phyloP scores from a whole-genome alignment of 805 yeast genomes.

The Pichia deserticola region DNA sequence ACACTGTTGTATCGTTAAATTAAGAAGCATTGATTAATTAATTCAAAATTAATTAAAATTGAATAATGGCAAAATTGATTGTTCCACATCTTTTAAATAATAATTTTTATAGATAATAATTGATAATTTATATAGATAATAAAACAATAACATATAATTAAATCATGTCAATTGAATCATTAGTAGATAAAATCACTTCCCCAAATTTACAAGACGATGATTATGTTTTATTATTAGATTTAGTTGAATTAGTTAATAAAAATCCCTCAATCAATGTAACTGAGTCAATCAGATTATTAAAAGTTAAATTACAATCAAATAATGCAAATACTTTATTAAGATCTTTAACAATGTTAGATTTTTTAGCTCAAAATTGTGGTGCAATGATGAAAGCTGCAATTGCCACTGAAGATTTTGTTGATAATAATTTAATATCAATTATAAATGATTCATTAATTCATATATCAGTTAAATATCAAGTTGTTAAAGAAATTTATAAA shows the following conservation, averaged over 20 bases:
- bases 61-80: too few species aligned
- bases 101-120: too few species aligned
- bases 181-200: slow-evolving; percentile 50
- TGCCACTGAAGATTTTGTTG: slow-evolving; percentile 49
- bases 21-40: too few species aligned
- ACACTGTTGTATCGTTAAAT: too few species aligned
- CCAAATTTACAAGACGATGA: slow-evolving; percentile 57
- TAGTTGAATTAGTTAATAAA: slow-evolving; percentile 56
- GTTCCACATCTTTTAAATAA: too few species aligned
- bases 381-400: slow-evolving; percentile 57
- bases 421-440: slow-evolving; percentile 37
- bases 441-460: slow-evolving; percentile 53
- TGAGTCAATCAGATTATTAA: slow-evolving; percentile 39
- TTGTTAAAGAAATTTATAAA: slow-evolving; percentile 63
- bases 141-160: background rate
- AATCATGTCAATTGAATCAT: slow-evolving; percentile 8
- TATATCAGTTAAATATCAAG: slow-evolving; percentile 53
- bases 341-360: slow-evolving; percentile 45
- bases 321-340: slow-evolving; percentile 64
- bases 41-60: too few species aligned
- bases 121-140: background rate
- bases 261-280: slow-evolving; percentile 52
- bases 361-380: slow-evolving; percentile 74
- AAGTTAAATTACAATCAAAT: slow-evolving; percentile 38
- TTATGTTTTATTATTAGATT: slow-evolving; percentile 57